Conservation (phyloP, 768 basidiomycete genomes). For the Sporobolomyces phaffii region DNA sequence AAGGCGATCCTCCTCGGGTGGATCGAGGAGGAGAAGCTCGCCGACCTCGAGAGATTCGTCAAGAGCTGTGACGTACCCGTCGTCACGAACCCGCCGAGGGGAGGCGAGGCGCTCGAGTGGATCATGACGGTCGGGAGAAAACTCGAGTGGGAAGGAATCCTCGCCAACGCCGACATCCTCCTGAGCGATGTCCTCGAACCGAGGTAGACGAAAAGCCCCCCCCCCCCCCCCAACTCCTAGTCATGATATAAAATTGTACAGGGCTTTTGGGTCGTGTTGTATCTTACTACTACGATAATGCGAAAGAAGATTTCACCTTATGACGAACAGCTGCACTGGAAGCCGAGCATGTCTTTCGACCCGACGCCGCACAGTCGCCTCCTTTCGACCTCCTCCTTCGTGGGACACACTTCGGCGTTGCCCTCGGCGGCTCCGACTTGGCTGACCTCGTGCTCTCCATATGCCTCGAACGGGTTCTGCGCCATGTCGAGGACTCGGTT, state of each 20-base stretch:
- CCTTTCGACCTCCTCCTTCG: constrained; percentile 34
- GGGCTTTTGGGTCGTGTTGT: too few relatives aligned
- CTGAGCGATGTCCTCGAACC: constrained; percentile 15
- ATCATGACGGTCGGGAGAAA: constrained; percentile 15
- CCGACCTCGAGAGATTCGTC: constrained; percentile 22
- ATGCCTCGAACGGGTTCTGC: constrained; percentile 71
- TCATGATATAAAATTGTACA: too few relatives aligned
- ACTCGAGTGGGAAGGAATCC: constrained; percentile 32
- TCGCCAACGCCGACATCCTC: constrained; percentile 25
- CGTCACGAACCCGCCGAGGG: constrained; percentile 6
- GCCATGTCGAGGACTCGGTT: constrained; percentile 88
- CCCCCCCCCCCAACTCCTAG: too few relatives aligned
- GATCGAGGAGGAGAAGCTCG: constrained; percentile 34
- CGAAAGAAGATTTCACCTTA: too few relatives aligned
- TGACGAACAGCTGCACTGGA: constrained; percentile 42
- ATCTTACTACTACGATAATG: too few relatives aligned
- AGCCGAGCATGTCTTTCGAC: constrained; percentile 32
- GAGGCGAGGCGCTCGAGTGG: constrained; percentile 32
- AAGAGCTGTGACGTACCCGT: constrained; percentile 10
- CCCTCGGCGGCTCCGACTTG: constrained; percentile 48
- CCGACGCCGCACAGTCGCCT: constrained; percentile 38
- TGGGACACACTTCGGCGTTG: constrained; percentile 13
- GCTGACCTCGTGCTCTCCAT: constrained; percentile 64
- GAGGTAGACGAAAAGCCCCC: neutral
- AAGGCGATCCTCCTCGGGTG: constrained; percentile 33